Conservation (phyloP, 2,329 filamentous ascomycete species). For the Beauveria scarabaeidicola region DNA sequence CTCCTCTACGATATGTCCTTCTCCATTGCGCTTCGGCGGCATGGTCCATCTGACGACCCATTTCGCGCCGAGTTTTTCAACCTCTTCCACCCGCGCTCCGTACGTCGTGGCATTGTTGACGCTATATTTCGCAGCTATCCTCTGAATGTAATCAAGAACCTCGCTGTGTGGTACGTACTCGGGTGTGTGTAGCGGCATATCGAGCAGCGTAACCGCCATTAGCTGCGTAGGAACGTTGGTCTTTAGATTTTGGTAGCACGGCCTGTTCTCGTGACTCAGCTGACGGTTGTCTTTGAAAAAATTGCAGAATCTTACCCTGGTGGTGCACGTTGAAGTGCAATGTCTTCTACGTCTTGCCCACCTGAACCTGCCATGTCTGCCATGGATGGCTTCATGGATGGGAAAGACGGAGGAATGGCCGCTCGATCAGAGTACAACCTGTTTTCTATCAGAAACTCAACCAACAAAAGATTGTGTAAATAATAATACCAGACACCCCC, state of each 20-base stretch:
- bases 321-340: neutral
- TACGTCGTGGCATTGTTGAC: neutral
- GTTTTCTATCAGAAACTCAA: neutral
- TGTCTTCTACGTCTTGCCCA: neutral
- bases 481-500: neutral
- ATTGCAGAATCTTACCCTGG: neutral
- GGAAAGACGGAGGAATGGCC: neutral
- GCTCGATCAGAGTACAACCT: neutral
- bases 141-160: neutral
- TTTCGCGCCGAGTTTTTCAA: neutral
- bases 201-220: neutral
- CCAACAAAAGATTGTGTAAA: fast-evolving
- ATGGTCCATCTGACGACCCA: neutral
- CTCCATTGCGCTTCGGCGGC: neutral
- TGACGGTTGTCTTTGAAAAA: fast-evolving
- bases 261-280: neutral
- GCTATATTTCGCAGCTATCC: neutral
- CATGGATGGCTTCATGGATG: neutral
- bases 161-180: neutral
- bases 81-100: neutral
- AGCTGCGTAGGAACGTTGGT: neutral
- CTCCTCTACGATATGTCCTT: neutral
- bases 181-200: neutral
- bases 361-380: neutral
- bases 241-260: neutral